Percentiles rank a stretch among this genome's conserved stretches.
Evolutionary conservation across 2,329 filamentous ascomycete species (phyloP).

Genomic region (Ceratocystis alfenasii): DNA sequence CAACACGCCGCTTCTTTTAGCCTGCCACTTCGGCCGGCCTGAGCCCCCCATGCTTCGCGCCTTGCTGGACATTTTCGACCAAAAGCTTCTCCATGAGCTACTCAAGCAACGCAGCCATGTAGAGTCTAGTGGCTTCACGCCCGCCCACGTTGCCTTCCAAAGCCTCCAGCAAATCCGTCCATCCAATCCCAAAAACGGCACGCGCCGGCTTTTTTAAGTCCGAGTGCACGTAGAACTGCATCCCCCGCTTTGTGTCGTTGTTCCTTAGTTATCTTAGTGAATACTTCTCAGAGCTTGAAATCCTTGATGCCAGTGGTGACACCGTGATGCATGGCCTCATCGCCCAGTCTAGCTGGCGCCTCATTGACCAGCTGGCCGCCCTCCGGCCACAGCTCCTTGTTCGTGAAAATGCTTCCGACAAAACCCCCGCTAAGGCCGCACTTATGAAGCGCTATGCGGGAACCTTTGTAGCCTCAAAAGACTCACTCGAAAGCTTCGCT

Average conservation of each 20-base stretch:
- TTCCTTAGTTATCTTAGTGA: not conserved
- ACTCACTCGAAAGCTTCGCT: too few species aligned
- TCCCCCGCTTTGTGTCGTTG: not conserved
- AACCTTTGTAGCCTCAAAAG: not conserved
- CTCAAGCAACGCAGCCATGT: conserved; percentile 6
- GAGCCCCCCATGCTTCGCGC: conserved; percentile 25
- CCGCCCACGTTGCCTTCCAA: not conserved
- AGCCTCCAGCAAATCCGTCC: conserved; percentile 27
- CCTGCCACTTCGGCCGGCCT: conserved; percentile 44
- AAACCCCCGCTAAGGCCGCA: conserved; percentile 58
- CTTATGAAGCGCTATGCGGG: conserved; percentile 33
- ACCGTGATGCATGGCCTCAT: conserved; percentile 43
- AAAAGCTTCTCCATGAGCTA: not conserved
- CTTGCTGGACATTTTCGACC: not conserved
- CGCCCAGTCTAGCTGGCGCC: conserved; percentile 29
- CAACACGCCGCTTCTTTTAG: conserved; percentile 57
- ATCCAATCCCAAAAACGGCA: not conserved
- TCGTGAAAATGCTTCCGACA: conserved; percentile 64
- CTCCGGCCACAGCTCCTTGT: conserved; percentile 48
- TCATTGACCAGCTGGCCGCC: conserved; percentile 39
- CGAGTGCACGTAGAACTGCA: not conserved
- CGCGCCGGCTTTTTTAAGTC: not conserved
- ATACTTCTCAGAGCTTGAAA: not conserved
- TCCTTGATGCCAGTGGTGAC: not conserved
- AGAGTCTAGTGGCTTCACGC: not conserved